A percentile compares a stretch with the other conserved stretches of the same genome.
Conservation (phyloP, 768 basidiomycete genomes). For the Lactarius sp. region DNA sequence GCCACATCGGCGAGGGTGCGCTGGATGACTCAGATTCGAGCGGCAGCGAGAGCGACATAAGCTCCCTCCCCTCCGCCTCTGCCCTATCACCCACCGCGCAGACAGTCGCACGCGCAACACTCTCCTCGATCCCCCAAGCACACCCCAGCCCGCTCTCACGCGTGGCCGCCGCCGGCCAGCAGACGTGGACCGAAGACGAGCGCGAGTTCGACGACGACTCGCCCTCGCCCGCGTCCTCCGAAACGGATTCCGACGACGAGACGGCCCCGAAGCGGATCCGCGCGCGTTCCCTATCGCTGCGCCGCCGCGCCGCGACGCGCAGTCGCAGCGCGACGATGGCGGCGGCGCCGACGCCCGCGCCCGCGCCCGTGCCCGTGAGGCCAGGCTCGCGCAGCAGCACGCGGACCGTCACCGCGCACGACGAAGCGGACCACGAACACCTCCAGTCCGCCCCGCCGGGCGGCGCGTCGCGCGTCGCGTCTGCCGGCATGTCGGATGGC, state of each 20-base stretch:
- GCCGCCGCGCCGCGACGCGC: conserved; percentile 13
- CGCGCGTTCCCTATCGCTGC: conserved; percentile 32
- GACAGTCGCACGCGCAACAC: conserved; percentile 27
- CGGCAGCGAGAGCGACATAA: conserved; percentile 30
- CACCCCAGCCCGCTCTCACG: conserved; percentile 66
- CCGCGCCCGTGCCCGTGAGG: conserved; percentile 36
- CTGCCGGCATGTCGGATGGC: conserved; percentile 19
- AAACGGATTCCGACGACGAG: conserved; percentile 47
- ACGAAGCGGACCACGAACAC: conserved; percentile 22
- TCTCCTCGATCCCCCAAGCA: conserved; percentile 40
- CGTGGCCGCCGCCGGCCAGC: conserved; percentile 41
- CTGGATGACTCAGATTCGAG: conserved; percentile 75
- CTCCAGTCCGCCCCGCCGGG: background rate
- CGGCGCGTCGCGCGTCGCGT: background rate
- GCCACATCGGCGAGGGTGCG: conserved; percentile 72
- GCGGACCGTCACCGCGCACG: conserved; percentile 56
- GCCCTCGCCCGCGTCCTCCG: conserved; percentile 55
- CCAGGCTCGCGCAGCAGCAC: conserved; percentile 63
- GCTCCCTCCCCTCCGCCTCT: conserved; percentile 12
- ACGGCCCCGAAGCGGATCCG: conserved; percentile 15
- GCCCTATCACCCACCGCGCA: conserved; percentile 36
- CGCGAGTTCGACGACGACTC: conserved; percentile 50
- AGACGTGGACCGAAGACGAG: conserved; percentile 50
- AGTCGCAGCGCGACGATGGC: conserved; percentile 15
- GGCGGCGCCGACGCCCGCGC: conserved; percentile 26